A percentile compares a stretch with the other conserved stretches of the same genome.
Evolutionary conservation across 2,329 filamentous ascomycete genomes (phyloP).

Genomic region (Xylaria sp.): DNA sequence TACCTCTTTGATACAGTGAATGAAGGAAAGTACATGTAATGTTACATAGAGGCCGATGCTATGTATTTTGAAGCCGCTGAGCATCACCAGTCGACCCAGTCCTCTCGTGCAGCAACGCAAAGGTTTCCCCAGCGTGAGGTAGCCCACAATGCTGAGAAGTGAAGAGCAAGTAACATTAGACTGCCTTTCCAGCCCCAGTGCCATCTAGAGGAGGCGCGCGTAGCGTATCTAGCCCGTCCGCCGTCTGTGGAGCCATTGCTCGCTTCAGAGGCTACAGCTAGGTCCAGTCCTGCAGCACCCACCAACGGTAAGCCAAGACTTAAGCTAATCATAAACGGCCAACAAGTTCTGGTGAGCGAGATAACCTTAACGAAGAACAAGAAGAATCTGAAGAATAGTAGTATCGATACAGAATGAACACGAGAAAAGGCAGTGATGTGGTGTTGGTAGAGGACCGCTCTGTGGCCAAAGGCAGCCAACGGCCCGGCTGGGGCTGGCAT

Average conservation of each 20-base stretch:
- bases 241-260: slow-evolving; percentile 31
- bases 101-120: slow-evolving; percentile 47
- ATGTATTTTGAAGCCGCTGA: not conserved
- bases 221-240: slow-evolving; percentile 33
- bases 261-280: slow-evolving; percentile 55
- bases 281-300: slow-evolving; percentile 73
- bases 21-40: slow-evolving; percentile 4
- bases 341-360: slow-evolving; percentile 74
- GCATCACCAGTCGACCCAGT: slow-evolving; percentile 44
- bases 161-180: slow-evolving; percentile 50
- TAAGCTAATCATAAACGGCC: slow-evolving; percentile 74
- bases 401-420: slow-evolving; percentile 49
- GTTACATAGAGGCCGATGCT: slow-evolving; percentile 2
- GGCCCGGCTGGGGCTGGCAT: slow-evolving; percentile 61
- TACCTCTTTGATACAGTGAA: slow-evolving; percentile 4
- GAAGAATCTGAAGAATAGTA: slow-evolving; percentile 62
- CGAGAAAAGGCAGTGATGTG: slow-evolving; percentile 48
- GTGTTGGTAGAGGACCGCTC: slow-evolving; percentile 53
- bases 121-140: slow-evolving; percentile 49
- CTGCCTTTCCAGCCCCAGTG: slow-evolving; percentile 52
- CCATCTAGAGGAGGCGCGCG: slow-evolving; percentile 38
- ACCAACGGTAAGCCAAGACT: slow-evolving; percentile 75
- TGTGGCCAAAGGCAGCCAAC: slow-evolving; percentile 44
- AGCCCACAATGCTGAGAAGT: slow-evolving; percentile 51
- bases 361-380: slow-evolving; percentile 77